These are phyloP conservation scores for Mycena vitilis DNA, from an alignment of 768 basidiomycete species.

Conservation along the genomic window DNA sequence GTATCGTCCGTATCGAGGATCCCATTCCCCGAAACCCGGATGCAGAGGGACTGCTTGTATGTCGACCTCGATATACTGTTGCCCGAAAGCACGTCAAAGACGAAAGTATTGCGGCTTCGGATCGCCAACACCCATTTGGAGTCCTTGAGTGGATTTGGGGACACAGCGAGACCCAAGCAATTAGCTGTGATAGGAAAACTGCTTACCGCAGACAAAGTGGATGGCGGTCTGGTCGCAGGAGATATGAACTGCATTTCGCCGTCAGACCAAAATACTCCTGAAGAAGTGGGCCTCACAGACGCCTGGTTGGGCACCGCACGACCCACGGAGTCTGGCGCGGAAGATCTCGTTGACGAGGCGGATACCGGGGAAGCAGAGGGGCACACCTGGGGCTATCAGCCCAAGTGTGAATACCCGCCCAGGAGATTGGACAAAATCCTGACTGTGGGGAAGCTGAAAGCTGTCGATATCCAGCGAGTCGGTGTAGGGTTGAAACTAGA, in stretches of 20 bases:
- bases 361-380: conserved; percentile 44
- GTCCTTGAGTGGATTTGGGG: conserved; percentile 53
- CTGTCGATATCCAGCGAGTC: conserved; percentile 50
- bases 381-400: conserved; percentile 64
- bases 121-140: conserved; percentile 66
- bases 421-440: conserved; percentile 61
- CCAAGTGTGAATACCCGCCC: conserved; percentile 45
- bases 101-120: conserved; percentile 48
- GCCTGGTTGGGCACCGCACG: conserved; percentile 49
- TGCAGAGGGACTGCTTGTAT: conserved; percentile 58
- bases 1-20: conserved; percentile 50
- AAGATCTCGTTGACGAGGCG: not conserved
- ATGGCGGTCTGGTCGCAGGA: conserved; percentile 59
- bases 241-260: conserved; percentile 64
- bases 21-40: conserved; percentile 51
- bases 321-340: conserved; percentile 21
- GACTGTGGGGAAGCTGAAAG: conserved; percentile 48
- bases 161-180: conserved; percentile 52
- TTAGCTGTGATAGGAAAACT: conserved; percentile 48
- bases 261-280: conserved; percentile 48
- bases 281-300: conserved; percentile 54
- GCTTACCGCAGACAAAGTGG: conserved; percentile 46
- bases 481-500: conserved; percentile 52
- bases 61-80: conserved; percentile 56
- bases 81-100: conserved; percentile 37